Conservation (phyloP, 2,329 filamentous ascomycete genomes). For the Clarireedia hainanense region DNA sequence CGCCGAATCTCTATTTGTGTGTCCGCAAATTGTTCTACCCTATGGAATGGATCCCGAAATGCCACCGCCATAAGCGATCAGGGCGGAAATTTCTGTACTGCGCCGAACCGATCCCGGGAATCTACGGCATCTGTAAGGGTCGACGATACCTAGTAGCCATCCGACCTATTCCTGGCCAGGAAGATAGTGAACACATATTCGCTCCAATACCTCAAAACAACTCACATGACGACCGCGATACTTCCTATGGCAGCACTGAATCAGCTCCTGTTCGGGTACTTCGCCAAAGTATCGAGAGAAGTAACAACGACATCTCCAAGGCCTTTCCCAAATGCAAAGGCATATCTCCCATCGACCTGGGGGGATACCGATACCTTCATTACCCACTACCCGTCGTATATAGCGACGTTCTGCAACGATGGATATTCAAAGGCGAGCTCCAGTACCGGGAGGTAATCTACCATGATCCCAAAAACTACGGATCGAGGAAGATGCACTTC, state of each 20-base stretch:
- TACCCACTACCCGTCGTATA: constrained; percentile 11
- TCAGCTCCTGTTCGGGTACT: neutral
- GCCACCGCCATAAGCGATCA: neutral
- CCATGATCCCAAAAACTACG: neutral
- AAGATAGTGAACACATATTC: constrained; percentile 12
- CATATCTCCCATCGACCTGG: neutral
- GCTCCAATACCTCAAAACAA: neutral
- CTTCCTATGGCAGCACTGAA: neutral
- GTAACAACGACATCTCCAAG: neutral
- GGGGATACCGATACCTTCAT: constrained; percentile 12
- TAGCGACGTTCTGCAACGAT: constrained; percentile 12
- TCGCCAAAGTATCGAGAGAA: neutral
- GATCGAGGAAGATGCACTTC: neutral
- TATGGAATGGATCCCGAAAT: neutral
- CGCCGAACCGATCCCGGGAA: constrained; percentile 13
- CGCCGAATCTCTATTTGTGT: constrained; percentile 10
- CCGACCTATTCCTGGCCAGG: neutral
- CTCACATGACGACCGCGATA: too few species aligned
- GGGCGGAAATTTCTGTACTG: neutral
- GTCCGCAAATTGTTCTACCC: constrained; percentile 7
- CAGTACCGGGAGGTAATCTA: constrained; percentile 1
- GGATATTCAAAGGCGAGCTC: constrained; percentile 13
- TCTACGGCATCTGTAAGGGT: constrained; percentile 8
- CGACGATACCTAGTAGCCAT: neutral
- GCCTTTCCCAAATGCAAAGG: neutral